phyloP scores from a whole-genome alignment of 2,329 filamentous ascomycete species.

The Trichoderma cornu-damae region DNA sequence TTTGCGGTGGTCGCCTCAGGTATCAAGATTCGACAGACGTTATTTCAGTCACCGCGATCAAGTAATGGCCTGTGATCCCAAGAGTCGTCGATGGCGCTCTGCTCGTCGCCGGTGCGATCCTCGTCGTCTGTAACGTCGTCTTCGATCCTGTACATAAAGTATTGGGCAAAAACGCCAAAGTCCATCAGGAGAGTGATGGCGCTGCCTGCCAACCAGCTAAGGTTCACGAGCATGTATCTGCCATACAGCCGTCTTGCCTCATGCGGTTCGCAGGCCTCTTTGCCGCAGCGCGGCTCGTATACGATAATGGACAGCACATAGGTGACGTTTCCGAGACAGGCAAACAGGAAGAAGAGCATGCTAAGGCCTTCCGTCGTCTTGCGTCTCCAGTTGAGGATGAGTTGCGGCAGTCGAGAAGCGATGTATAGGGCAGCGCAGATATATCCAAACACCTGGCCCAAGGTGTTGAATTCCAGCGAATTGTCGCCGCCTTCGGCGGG shows the following conservation, averaged over 20 bases:
- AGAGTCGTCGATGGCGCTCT: slow-evolving; percentile 22
- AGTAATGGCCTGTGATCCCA: slow-evolving; percentile 41
- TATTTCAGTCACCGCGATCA: slow-evolving; percentile 26
- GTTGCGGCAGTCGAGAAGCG: slow-evolving; percentile 80
- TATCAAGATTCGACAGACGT: background rate
- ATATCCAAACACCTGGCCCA: slow-evolving; percentile 90
- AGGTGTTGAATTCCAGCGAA: slow-evolving; percentile 61
- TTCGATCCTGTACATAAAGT: slow-evolving; percentile 69
- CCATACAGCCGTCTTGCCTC: slow-evolving; percentile 66
- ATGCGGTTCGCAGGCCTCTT: slow-evolving; percentile 53
- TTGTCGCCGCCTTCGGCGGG: slow-evolving; percentile 38
- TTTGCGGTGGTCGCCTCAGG: background rate
- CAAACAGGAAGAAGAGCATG: slow-evolving; percentile 93
- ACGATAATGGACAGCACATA: slow-evolving; percentile 90
- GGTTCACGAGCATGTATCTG: slow-evolving; percentile 80
- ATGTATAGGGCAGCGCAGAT: slow-evolving; percentile 87
- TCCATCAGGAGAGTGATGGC: slow-evolving; percentile 82
- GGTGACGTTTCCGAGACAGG: slow-evolving; percentile 89
- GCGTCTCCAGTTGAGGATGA: slow-evolving; percentile 85
- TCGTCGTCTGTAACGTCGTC: slow-evolving; percentile 28
- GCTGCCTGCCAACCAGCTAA: slow-evolving; percentile 86
- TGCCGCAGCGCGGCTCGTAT: slow-evolving; percentile 68
- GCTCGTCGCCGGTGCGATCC: slow-evolving; percentile 26
- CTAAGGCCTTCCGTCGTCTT: slow-evolving; percentile 92
- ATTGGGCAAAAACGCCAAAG: slow-evolving; percentile 81